Conservation (phyloP, 2,329 filamentous ascomycete genomes). For the Cephalotrichum gorgonifer region DNA sequence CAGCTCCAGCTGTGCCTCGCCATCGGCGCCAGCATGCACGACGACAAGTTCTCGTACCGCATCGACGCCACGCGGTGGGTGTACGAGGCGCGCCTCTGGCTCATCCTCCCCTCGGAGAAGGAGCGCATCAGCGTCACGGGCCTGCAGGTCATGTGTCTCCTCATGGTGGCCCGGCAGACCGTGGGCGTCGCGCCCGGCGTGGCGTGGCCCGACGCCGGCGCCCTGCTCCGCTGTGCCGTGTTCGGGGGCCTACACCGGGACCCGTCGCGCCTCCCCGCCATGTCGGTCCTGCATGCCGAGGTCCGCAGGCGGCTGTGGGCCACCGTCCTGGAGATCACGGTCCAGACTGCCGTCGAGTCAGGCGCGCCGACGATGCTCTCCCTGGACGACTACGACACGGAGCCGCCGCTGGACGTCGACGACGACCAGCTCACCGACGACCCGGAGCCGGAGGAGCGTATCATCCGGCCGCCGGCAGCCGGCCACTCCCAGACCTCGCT, state of each 20-base stretch:
- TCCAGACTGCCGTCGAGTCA: constrained; percentile 33
- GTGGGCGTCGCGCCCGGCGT: constrained; percentile 29
- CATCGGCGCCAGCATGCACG: constrained; percentile 40
- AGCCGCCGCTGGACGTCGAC: constrained; percentile 36
- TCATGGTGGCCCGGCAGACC: constrained; percentile 30
- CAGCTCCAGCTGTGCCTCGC: constrained; percentile 49
- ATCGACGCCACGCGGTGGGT: constrained; percentile 41
- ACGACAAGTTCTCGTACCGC: constrained; percentile 38
- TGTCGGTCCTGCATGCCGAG: constrained; percentile 22
- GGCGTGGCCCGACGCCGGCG: constrained; percentile 34
- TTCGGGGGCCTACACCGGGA: constrained; percentile 42
- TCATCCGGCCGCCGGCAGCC: background rate
- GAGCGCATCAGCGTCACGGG: constrained; percentile 34
- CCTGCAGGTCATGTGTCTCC: constrained; percentile 36
- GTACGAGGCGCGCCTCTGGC: constrained; percentile 45
- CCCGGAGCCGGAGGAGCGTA: background rate
- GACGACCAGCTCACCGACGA: constrained; percentile 30
- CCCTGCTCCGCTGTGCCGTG: constrained; percentile 32
- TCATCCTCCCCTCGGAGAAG: constrained; percentile 42
- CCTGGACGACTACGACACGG: constrained; percentile 35
- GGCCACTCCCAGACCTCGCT: constrained; percentile 30
- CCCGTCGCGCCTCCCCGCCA: constrained; percentile 26
- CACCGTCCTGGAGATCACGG: constrained; percentile 35
- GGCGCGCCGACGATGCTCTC: constrained; percentile 35
- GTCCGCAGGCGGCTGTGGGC: constrained; percentile 42